Evolutionary conservation across 495 filamentous ascomycete species (phyloP), one percentile per base, ranked within the genome.

Genomic region (Immersiella caudata): DNA sequence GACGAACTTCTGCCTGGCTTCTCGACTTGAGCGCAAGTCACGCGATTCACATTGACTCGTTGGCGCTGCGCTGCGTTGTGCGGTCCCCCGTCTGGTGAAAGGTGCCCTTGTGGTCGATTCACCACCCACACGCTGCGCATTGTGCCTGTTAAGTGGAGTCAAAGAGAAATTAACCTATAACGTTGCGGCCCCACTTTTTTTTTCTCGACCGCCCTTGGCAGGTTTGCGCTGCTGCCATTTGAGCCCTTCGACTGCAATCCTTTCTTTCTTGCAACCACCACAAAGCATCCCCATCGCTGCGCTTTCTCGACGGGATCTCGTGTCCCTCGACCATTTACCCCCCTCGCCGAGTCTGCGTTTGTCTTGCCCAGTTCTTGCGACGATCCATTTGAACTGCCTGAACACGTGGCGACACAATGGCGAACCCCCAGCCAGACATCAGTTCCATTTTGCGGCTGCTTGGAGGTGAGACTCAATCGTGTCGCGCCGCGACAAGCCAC

Each of bases 381-480:
- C 40, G 40, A 46, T 46, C 16, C 40, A 46, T 46, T 46, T 46
- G 11, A 46, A 14, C 22, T 61, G 8, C 35, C 12, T 7, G 35
- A 20, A 9, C 24, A n/a, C 60, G 25, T 26, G 36, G 21, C 61
- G 12, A 27, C 67, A 74, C 67, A 26, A 77, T 77, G 75, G 73
- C 75, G 60, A 74, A 71, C 59, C 62, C 64, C 8, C 51, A 67
- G 0, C 67, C 71, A 25, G 75, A 77, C 58, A 70, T 77, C 62
- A 77, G 65, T 51, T 72, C 75, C 21, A 75, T 77, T 56, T 66
- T 77, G 24, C 68, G 63, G 58, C 55, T 76, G 18, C 68, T 76
- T 40, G 40, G 67, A 33, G 57, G 33, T 59, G 26, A 59, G 27
- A 20, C 57, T 36, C 18, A n/a, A 27, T 33, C 26, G 57, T 46